These are phyloP conservation scores for Epichloe typhina DNA, from an alignment of 2,329 filamentous ascomycete species.

Conservation along the genomic window DNA sequence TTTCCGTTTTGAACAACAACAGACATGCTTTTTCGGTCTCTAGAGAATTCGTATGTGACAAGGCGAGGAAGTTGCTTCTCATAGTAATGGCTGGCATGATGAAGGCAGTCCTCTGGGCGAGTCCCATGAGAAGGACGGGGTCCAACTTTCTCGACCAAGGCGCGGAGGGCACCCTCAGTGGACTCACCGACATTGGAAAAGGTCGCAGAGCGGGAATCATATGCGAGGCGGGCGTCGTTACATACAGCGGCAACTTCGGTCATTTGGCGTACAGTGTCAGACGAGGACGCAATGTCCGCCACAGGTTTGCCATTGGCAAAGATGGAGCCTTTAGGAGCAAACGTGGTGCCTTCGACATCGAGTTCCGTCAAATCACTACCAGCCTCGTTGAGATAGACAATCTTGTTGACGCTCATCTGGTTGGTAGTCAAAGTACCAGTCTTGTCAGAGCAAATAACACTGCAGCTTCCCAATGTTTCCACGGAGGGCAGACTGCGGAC, in stretches of 20 bases:
- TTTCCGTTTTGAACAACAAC: constrained; percentile 65
- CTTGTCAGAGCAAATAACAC: constrained; percentile 98
- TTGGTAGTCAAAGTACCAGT: constrained; percentile 97
- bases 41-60: constrained; percentile 90
- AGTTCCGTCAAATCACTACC: constrained; percentile 71
- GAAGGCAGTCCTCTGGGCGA: constrained; percentile 50
- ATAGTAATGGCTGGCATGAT: constrained; percentile 75
- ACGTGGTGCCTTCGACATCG: constrained; percentile 85
- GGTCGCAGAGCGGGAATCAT: constrained; percentile 60
- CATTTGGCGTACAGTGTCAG: constrained; percentile 69
- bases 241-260: constrained; percentile 61
- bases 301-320: constrained; percentile 54
- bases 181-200: constrained; percentile 85
- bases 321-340: constrained; percentile 69
- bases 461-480: constrained; percentile 96
- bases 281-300: constrained; percentile 55
- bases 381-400: constrained; percentile 67
- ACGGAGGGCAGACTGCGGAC: constrained; percentile 93
- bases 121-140: constrained; percentile 51
- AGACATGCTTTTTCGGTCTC: constrained; percentile 98
- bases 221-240: constrained; percentile 75
- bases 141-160: constrained; percentile 87
- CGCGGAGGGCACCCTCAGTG: constrained; percentile 85
- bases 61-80: constrained; percentile 62
- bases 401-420: constrained; percentile 95